phyloP scores from a whole-genome alignment of 768 basidiomycete genomes.

The Cyclocybe cylindracea region DNA sequence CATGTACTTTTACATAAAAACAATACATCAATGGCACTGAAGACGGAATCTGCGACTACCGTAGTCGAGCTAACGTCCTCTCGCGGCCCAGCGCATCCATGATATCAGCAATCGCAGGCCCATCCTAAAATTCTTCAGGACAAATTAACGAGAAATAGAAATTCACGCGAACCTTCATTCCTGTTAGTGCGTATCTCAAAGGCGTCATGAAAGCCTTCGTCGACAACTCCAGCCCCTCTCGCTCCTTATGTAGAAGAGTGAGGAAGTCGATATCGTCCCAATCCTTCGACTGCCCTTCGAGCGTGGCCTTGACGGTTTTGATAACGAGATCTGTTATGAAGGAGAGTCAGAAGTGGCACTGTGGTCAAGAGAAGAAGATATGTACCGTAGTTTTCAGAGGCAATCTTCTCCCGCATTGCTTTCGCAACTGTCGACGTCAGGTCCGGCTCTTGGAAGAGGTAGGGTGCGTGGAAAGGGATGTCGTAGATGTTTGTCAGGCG shows the following conservation, averaged over 20 bases:
- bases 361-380: conserved; percentile 2
- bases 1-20: too few relatives aligned
- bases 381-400: conserved; percentile 46
- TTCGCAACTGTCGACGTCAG: conserved; percentile 54
- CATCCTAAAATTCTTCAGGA: conserved; percentile 36
- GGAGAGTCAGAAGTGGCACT: conserved; percentile 1
- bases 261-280: conserved; percentile 29
- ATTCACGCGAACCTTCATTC: conserved; percentile 64
- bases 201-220: conserved; percentile 67
- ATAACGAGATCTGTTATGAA: conserved; percentile 33
- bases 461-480: conserved; percentile 66
- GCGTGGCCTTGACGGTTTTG: conserved; percentile 24
- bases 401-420: conserved; percentile 47
- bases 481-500: conserved; percentile 73
- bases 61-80: conserved; percentile 39
- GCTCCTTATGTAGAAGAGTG: conserved; percentile 44
- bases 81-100: conserved; percentile 44
- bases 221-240: conserved; percentile 36
- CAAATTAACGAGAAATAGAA: not conserved
- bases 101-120: conserved; percentile 47
- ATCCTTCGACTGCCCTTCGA: conserved; percentile 29
- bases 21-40: too few relatives aligned
- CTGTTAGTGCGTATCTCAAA: conserved; percentile 78
- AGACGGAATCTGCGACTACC: not conserved
- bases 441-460: conserved; percentile 77